Evolutionary conservation across 2,329 filamentous ascomycete genomes (phyloP).

Genomic region (Penicillium aurantiogriseum): DNA sequence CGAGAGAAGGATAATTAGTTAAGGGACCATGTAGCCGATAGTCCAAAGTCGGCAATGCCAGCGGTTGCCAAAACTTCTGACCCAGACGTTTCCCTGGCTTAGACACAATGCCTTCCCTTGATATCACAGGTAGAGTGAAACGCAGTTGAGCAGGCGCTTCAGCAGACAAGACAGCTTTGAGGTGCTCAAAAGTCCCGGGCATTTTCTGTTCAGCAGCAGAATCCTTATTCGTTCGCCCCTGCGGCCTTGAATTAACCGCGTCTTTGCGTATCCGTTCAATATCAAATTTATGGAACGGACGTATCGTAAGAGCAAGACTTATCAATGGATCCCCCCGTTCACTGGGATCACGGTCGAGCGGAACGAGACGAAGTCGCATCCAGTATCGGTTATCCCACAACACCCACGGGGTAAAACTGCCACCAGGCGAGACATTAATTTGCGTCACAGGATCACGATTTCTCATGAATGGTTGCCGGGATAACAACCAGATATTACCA

Average conservation of each 20-base stretch:
- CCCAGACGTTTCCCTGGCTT: neutral
- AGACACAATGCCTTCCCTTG: slow-evolving; percentile 7
- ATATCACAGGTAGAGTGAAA: slow-evolving; percentile 45
- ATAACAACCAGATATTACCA: slow-evolving; percentile 38
- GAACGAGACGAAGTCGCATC: slow-evolving; percentile 47
- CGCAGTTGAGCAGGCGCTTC: slow-evolving; percentile 39
- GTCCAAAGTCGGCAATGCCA: slow-evolving; percentile 32
- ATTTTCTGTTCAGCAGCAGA: neutral
- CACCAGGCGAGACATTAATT: slow-evolving; percentile 17
- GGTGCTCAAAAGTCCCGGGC: slow-evolving; percentile 2
- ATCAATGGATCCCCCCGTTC: neutral
- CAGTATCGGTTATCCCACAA: slow-evolving; percentile 59
- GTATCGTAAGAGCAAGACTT: slow-evolving; percentile 36
- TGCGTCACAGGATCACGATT: slow-evolving; percentile 22
- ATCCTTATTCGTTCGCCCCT: neutral
- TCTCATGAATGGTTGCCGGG: slow-evolving; percentile 39
- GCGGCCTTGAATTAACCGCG: slow-evolving; percentile 4
- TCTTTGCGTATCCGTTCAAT: slow-evolving; percentile 20
- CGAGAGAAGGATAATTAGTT: neutral
- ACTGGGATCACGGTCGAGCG: neutral
- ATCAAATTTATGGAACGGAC: slow-evolving; percentile 39
- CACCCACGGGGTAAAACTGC: neutral
- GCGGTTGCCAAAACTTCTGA: slow-evolving; percentile 10
- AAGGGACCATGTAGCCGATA: slow-evolving; percentile 16
- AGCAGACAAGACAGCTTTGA: slow-evolving; percentile 21